Percentiles rank a stretch among this genome's conserved stretches.
Evolutionary conservation across 23 red algal species (phyloP).

Genomic region (Gracilaria gracilis): DNA sequence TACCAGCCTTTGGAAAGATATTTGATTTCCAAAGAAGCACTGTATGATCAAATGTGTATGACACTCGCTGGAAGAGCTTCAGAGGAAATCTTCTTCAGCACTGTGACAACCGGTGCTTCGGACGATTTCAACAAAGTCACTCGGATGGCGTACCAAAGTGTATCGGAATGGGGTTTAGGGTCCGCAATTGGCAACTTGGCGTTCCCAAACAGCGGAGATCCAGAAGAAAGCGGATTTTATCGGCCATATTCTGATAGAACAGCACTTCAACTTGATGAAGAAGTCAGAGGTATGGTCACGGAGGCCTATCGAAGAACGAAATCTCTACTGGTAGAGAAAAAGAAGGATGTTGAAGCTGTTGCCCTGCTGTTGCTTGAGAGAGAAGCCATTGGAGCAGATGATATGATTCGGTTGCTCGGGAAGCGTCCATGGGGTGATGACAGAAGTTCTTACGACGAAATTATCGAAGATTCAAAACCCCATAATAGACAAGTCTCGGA

Average conservation of each 20-base stretch:
- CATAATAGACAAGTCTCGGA: background rate
- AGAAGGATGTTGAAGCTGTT: conserved; percentile 75
- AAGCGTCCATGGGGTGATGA: conserved; percentile 87
- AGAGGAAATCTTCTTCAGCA: conserved; percentile 97
- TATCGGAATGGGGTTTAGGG: conserved; percentile 94
- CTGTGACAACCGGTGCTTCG: conserved; percentile 92
- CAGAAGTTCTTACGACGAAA: conserved; percentile 78
- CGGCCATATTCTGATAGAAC: conserved; percentile 92
- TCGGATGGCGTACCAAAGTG: conserved; percentile 93
- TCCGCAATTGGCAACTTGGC: conserved; percentile 81
- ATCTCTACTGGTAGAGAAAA: conserved; percentile 74
- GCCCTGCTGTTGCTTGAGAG: conserved; percentile 84
- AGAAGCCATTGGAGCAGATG: conserved; percentile 88
- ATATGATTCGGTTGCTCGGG: conserved; percentile 92
- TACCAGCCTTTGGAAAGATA: conserved; percentile 94
- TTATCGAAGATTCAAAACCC: conserved; percentile 68
- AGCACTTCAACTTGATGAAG: conserved; percentile 90
- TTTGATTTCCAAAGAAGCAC: conserved; percentile 81
- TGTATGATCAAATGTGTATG: conserved; percentile 97
- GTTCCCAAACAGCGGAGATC: conserved; percentile 76
- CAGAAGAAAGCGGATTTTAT: conserved; percentile 82
- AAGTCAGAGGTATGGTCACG: conserved; percentile 90
- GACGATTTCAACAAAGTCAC: conserved; percentile 99
- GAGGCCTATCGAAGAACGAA: conserved; percentile 86
- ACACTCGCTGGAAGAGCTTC: conserved; percentile 93